phyloP scores from a whole-genome alignment of 371 early-diverging fungal species.

The Mortierella sp. region DNA sequence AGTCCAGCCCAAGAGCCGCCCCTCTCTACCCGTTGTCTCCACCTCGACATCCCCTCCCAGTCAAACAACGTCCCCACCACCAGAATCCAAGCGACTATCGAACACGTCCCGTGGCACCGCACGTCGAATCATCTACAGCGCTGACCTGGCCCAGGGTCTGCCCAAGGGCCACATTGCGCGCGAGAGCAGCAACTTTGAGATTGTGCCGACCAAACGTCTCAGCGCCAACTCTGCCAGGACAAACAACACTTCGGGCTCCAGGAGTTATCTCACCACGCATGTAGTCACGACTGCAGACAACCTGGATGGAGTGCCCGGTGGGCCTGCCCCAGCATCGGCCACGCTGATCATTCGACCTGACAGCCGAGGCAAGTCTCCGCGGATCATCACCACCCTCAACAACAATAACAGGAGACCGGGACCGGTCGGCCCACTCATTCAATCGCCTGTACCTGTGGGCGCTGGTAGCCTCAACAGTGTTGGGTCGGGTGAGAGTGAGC shows the following conservation, averaged over 20 bases:
- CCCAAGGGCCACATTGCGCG: slow-evolving; percentile 22
- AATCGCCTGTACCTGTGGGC: neutral
- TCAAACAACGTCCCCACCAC: neutral
- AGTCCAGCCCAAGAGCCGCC: neutral
- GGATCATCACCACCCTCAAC: neutral
- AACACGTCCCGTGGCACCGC: slow-evolving; percentile 22
- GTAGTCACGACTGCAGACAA: neutral
- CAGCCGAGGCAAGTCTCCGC: neutral
- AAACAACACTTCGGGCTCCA: neutral
- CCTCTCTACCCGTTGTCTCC: neutral
- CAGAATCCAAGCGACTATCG: slow-evolving; percentile 4
- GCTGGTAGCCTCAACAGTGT: neutral
- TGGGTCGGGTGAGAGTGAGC: neutral
- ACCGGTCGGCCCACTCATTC: neutral
- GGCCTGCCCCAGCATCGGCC: neutral
- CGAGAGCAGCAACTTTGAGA: slow-evolving; percentile 23
- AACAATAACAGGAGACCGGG: neutral
- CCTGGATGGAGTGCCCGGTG: neutral
- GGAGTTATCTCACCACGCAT: neutral
- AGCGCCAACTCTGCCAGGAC: neutral
- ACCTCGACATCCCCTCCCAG: neutral
- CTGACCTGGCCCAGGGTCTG: slow-evolving; percentile 10
- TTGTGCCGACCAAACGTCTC: slow-evolving; percentile 15
- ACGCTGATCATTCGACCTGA: neutral
- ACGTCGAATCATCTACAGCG: slow-evolving; percentile 26